Evolutionary conservation across 2,329 filamentous ascomycete genomes (phyloP).

Genomic region (Alternaria gansuensis): DNA sequence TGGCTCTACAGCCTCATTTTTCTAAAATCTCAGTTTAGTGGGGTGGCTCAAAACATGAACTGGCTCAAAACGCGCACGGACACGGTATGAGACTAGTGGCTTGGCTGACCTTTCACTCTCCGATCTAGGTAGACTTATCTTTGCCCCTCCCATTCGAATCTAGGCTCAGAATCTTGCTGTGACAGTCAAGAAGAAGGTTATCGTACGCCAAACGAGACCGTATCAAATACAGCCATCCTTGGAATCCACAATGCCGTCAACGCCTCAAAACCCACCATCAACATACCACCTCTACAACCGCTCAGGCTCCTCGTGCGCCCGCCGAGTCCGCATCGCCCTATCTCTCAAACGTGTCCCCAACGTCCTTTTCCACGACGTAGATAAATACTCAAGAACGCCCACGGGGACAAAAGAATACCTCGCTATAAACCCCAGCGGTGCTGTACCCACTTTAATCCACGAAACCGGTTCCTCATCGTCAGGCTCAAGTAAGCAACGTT

Average conservation of each 20-base stretch:
- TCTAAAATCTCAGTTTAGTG: too few relatives aligned
- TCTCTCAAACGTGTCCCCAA: conserved; percentile 57
- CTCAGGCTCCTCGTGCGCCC: conserved; percentile 70
- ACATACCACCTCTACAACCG: conserved; percentile 63
- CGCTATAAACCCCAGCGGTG: conserved; percentile 61
- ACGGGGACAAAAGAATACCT: conserved; percentile 59
- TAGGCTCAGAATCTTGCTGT: too few relatives aligned
- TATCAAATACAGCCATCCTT: not conserved
- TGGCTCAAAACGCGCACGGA: too few relatives aligned
- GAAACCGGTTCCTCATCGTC: conserved; percentile 61
- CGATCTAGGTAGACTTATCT: not conserved
- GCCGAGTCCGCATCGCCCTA: conserved; percentile 68
- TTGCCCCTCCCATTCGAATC: not conserved
- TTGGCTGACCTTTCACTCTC: conserved; percentile 10
- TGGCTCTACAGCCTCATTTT: too few relatives aligned
- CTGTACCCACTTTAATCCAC: conserved; percentile 5
- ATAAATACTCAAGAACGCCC: conserved; percentile 61
- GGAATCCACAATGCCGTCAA: not conserved
- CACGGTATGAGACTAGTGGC: conserved; percentile 15
- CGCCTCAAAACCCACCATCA: too few relatives aligned
- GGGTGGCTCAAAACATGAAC: too few relatives aligned
- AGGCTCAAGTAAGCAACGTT: not conserved
- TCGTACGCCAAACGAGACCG: not conserved
- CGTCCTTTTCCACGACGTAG: conserved; percentile 62
- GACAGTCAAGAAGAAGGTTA: not conserved